Evolutionary conservation across 2,329 filamentous ascomycete species (phyloP).

Genomic region (Hypomyces perniciosus): DNA sequence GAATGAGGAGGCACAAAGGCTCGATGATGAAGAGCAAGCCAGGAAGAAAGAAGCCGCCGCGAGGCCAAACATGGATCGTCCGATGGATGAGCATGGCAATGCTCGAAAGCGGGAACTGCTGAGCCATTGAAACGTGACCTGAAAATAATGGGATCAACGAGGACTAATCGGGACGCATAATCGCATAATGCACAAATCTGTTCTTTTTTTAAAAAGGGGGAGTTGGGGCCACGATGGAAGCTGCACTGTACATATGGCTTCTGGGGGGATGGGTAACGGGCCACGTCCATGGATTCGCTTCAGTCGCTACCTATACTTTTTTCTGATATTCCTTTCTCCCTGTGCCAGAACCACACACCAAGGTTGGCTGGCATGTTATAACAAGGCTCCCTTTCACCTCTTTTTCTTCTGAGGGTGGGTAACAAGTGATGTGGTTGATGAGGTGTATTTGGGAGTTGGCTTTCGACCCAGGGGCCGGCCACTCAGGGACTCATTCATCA

Average conservation of each 20-base stretch:
- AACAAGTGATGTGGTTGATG: no score
- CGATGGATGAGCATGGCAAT: conserved; percentile 15
- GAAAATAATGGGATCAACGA: neutral
- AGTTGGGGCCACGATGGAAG: neutral
- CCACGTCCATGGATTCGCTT: neutral
- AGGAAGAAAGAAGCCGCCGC: conserved; percentile 22
- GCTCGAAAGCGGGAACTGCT: conserved; percentile 20
- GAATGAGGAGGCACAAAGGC: conserved; percentile 49
- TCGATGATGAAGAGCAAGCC: conserved; percentile 40
- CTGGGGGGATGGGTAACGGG: neutral
- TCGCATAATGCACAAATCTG: conserved; percentile 7
- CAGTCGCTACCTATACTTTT: conserved; percentile 7
- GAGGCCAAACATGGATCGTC: neutral
- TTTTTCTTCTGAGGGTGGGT: no score
- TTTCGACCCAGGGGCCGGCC: no score
- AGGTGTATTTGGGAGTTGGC: no score
- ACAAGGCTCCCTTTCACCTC: no score
- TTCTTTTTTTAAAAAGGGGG: neutral
- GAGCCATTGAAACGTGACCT: conserved; percentile 13
- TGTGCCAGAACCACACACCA: no score
- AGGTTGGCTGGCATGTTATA: no score
- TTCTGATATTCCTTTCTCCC: neutral
- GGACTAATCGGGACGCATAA: neutral
- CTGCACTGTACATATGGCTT: no score
- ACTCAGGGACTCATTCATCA: no score